Base-by-base conservation (phyloP, 2,329 filamentous ascomycete species). In the Colletotrichum shisoi region DNA sequence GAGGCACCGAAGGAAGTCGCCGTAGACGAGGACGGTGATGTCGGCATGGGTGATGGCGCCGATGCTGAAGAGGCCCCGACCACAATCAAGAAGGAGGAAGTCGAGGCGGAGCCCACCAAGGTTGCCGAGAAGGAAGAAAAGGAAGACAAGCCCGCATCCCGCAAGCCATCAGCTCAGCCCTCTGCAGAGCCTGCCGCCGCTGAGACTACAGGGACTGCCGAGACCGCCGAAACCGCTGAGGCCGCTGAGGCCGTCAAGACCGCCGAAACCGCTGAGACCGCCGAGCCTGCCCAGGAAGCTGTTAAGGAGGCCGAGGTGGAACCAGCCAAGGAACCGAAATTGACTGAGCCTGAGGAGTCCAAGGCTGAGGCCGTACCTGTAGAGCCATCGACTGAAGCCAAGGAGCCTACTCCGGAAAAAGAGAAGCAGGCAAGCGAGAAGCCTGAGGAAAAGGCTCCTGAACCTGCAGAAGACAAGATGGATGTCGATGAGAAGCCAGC, bases 21-120 rank as follows among this genome's bases (percentile, higher is more conserved):
- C 40, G 73, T 80, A 4, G 83, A 86, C 37, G 75, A 74, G 2
- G 83, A 85, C 63, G 83, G 83, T 13, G 83, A 86, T 71, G 77
- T 85, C 7, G 82, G 83, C 11, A 86, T 86, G 83, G 77, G 75
- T 2, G 82, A 81, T 49, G 70, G 79, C 2, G 74, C 75, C 0
- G 69, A 76, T 1, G 70, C 70, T 11, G 71, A 76, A 13, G 72
- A 74, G 46, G 72, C 74, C 24, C 71, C 77, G n/a, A 70, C 73
- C 8, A 60, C 61, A 24, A 79, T 81, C 52, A 80, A 81, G 64
- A 76, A 77, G 39, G 79, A 81, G 46, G 80, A 82, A 6, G 69
- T 70, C 4, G 78, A 81, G 54, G 71, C 73, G 2, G 74, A 73
- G 27, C 70, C 77, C 1, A 73, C 76, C 2, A 69, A 75, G 19